A percentile compares a stretch with the other conserved stretches of the same genome.
phyloP scores from a whole-genome alignment of 164 flowering plant genomes.

The Malania oleifera region DNA sequence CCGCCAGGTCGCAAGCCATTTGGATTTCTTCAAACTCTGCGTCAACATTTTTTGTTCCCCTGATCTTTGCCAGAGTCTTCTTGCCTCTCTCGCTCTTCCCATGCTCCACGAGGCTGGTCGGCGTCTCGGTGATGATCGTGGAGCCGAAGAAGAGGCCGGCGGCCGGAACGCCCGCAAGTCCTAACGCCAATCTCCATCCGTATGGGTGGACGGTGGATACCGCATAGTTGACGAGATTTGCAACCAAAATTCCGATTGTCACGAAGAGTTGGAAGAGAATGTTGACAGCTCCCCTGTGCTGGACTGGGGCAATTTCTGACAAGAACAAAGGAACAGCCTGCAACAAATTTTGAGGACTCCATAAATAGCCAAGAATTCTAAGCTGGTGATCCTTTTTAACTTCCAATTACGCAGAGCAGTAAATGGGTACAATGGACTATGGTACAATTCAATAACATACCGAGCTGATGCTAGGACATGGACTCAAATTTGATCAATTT shows the following conservation, averaged over 20 bases:
- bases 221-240: conserved; percentile 39
- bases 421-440: too few relatives aligned
- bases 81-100: conserved; percentile 21
- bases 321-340: conserved; percentile 74
- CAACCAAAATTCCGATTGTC: conserved; percentile 38
- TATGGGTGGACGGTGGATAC: conserved; percentile 22
- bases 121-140: conserved; percentile 40
- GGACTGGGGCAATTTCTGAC: conserved; percentile 42
- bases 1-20: conserved; percentile 30
- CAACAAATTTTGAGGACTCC: not conserved
- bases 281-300: conserved; percentile 46
- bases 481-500: too few relatives aligned
- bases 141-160: conserved; percentile 30
- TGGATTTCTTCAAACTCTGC: conserved; percentile 28
- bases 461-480: too few relatives aligned
- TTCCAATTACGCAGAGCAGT: too few relatives aligned
- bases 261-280: conserved; percentile 44
- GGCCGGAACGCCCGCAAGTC: conserved; percentile 38
- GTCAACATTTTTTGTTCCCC: conserved; percentile 39
- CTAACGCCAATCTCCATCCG: conserved; percentile 45
- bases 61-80: conserved; percentile 28
- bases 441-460: too few relatives aligned
- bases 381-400: too few relatives aligned
- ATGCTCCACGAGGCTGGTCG: conserved; percentile 41
- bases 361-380: too few relatives aligned